Conservation (phyloP, 164 flowering plant genomes). For the Vitis riparia region DNA sequence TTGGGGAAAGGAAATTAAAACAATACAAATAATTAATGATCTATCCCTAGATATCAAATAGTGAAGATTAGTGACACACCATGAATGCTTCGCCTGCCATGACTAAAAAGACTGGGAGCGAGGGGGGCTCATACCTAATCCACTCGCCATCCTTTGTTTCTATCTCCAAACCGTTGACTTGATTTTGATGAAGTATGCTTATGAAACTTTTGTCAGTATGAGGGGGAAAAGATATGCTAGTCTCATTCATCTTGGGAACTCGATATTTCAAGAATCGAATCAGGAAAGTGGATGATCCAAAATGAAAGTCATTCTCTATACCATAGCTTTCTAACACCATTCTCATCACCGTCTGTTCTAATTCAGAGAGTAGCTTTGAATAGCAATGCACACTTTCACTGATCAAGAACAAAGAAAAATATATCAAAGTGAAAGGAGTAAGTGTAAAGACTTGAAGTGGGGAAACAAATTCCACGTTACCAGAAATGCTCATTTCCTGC, state of each 20-base stretch:
- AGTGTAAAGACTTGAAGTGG: neutral
- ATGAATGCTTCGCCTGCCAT: constrained; percentile 35
- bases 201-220: constrained; percentile 27
- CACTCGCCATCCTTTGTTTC: constrained; percentile 30
- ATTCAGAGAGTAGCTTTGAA: constrained; percentile 9
- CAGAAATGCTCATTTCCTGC: constrained; percentile 30
- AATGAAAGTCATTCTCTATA: constrained; percentile 13
- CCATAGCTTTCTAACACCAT: constrained; percentile 28
- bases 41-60: neutral
- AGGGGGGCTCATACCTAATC: constrained; percentile 7
- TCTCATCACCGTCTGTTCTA: constrained; percentile 25
- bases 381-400: constrained; percentile 14
- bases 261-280: constrained; percentile 22
- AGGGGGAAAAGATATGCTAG: neutral
- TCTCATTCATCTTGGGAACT: constrained; percentile 4
- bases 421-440: neutral
- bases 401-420: neutral
- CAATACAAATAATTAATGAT: neutral
- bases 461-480: constrained; percentile 4
- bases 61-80: constrained; percentile 14
- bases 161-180: constrained; percentile 16
- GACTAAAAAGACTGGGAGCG: neutral
- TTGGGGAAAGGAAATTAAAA: neutral
- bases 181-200: constrained; percentile 19
- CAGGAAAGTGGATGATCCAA: constrained; percentile 15